Conservation (phyloP, 768 basidiomycete genomes). For the Leccinum olivaceopallidum region DNA sequence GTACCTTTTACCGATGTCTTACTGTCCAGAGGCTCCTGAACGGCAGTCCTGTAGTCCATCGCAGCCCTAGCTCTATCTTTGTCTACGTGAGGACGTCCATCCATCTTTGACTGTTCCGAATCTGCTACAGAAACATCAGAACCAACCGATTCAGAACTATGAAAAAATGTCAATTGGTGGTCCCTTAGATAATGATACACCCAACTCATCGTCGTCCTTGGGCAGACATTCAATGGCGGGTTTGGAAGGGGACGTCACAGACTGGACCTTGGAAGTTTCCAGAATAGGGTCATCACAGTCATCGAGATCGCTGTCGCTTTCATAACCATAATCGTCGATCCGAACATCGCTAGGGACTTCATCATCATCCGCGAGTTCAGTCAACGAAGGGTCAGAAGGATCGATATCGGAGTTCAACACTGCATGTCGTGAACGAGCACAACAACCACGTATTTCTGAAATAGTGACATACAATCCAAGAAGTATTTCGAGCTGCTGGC, state of each 20-base stretch:
- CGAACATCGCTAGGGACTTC: slow-evolving; percentile 6
- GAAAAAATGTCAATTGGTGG: background rate
- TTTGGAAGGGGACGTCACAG: background rate
- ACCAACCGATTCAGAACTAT: slow-evolving; percentile 15
- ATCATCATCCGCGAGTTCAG: slow-evolving; percentile 12
- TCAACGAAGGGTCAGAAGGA: slow-evolving; percentile 8
- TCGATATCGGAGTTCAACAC: slow-evolving; percentile 14
- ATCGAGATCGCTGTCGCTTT: slow-evolving; percentile 36
- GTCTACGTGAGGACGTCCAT: background rate
- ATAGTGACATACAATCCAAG: slow-evolving; percentile 17
- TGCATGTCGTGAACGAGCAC: background rate
- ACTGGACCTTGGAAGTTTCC: background rate
- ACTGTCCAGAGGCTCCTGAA: background rate
- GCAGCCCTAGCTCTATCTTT: background rate
- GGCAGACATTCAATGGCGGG: background rate
- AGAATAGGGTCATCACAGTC: slow-evolving; percentile 3
- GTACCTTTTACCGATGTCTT: background rate
- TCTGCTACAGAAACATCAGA: slow-evolving; percentile 25
- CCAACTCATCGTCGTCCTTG: slow-evolving; percentile 14
- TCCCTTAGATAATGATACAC: background rate
- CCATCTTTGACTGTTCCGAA: slow-evolving; percentile 6
- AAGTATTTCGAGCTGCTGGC: slow-evolving; percentile 29
- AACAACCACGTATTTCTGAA: background rate
- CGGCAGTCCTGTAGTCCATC: background rate
- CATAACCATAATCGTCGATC: slow-evolving; percentile 31